Base-by-base conservation (phyloP, 2,329 filamentous ascomycete species). In the Arachnopeziza araneosa region DNA sequence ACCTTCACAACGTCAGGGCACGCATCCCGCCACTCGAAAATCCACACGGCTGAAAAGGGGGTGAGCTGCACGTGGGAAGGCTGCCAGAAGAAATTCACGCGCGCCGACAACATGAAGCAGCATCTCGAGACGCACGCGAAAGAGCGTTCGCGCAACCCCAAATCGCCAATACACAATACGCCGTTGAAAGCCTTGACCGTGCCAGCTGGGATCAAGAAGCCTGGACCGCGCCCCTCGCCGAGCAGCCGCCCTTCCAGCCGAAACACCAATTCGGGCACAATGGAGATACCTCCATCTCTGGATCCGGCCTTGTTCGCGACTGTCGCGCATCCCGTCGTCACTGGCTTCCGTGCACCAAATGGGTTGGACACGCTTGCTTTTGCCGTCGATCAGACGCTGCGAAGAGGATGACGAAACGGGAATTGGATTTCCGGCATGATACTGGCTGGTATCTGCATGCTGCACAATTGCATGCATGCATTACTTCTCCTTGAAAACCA, bases 21-120 rank as follows among this genome's bases (percentile, higher is more conserved):
- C 69, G 89, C 90, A n/a, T 91, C 90, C 51, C 86, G 90, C 50
- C 90, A 93, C 73, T 89, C 89, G 61, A 92, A 92, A 74, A 92
- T 91, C 70, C 90, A 93, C 77, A 91, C 88, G 1, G 88, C 88
- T 54, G 89, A 91, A 75, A 93, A 93, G 77, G 86, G 86, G 17
- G 87, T 91, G 23, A 83, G 80, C 48, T 87, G 84, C 75, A 80
- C 85, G 32, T 89, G 82, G 69, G 76, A 80, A 0, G 87, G 87
- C 61, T 93, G 89, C 77, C 83, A 84, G 73, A 91, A 91, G 76
- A 89, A 88, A 69, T 93, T 93, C 68, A 91, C 88, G 12, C 87
- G 89, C 64, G 86, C 88, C 67, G 89, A 93, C 79, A 93, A 93
- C 78, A 93, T 93, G 89, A 91, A 91, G 79, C 89, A 92, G 75